Conservation (phyloP, 2,329 filamentous ascomycete genomes). For the Lecanosticta acicola region DNA sequence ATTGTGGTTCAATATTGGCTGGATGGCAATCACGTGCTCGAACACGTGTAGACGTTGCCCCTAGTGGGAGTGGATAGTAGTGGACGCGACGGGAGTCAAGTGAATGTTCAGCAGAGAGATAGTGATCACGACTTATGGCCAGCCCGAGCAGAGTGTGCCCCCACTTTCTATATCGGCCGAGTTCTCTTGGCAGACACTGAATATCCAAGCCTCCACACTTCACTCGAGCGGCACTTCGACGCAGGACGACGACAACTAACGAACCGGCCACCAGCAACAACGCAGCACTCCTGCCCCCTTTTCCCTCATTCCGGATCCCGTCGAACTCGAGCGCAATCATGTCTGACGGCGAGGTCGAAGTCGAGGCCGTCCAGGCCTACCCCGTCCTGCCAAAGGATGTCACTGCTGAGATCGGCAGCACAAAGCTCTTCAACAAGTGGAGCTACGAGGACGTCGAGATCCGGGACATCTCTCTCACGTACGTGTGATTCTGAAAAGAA, state of each 20-base stretch:
- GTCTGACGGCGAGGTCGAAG: slow-evolving; percentile 97
- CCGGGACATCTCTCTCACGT: slow-evolving; percentile 99
- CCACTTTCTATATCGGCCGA: not conserved
- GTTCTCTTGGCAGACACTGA: no score
- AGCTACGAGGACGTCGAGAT: slow-evolving; percentile 99
- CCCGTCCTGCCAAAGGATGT: slow-evolving; percentile 90
- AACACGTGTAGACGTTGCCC: no score
- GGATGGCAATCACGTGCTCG: no score
- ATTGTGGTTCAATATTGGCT: no score
- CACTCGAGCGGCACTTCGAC: no score
- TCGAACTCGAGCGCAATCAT: slow-evolving; percentile 49
- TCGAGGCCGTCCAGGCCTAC: slow-evolving; percentile 77
- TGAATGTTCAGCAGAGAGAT: no score
- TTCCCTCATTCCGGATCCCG: not conserved
- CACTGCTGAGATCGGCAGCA: slow-evolving; percentile 77
- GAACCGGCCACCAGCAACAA: slow-evolving; percentile 1
- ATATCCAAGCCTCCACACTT: no score
- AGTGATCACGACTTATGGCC: no score
- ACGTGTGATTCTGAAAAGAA: slow-evolving; percentile 44
- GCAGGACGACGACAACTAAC: slow-evolving; percentile 2
- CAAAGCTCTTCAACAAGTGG: slow-evolving; percentile 99
- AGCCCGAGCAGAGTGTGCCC: no score
- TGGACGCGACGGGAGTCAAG: no score
- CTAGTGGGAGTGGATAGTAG: no score
- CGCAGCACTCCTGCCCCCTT: slow-evolving; percentile 2